phyloP scores from a whole-genome alignment of 176 grass and related monocot species.

The Hyparrhenia diplandra region DNA sequence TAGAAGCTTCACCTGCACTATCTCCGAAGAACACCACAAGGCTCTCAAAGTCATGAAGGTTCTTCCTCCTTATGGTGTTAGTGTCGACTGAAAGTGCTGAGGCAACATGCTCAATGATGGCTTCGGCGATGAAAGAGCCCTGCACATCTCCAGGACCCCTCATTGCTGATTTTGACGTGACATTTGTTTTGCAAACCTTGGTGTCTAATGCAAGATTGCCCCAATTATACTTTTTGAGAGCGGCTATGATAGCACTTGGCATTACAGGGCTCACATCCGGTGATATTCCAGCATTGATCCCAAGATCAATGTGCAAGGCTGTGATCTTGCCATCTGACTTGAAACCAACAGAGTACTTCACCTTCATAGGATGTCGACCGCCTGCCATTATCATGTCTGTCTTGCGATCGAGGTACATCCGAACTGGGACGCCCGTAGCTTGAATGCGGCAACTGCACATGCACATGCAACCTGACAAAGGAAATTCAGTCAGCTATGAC shows the following conservation, averaged over 20 bases:
- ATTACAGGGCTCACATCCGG: constrained; percentile 36
- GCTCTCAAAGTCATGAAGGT: constrained; percentile 70
- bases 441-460: constrained; percentile 63
- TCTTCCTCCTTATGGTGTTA: constrained; percentile 58
- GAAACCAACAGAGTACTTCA: constrained; percentile 70
- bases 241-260: not conserved
- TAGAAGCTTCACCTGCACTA: constrained; percentile 34
- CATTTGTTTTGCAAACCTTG: constrained; percentile 81
- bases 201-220: constrained; percentile 56
- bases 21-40: constrained; percentile 42
- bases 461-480: constrained; percentile 39
- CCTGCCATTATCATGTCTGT: constrained; percentile 78
- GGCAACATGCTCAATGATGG: constrained; percentile 76
- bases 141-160: constrained; percentile 66
- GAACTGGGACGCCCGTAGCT: constrained; percentile 55
- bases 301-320: constrained; percentile 54
- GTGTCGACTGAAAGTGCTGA: constrained; percentile 50
- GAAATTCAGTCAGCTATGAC: not conserved
- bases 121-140: constrained; percentile 84
- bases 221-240: constrained; percentile 88
- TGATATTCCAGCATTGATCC: constrained; percentile 58
- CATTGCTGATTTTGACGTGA: constrained; percentile 61
- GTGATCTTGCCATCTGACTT: constrained; percentile 73
- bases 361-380: constrained; percentile 78
- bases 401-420: constrained; percentile 75